Evolutionary conservation across 2,329 filamentous ascomycete genomes (phyloP).

Genomic region (Pyrenochaeta sp.): DNA sequence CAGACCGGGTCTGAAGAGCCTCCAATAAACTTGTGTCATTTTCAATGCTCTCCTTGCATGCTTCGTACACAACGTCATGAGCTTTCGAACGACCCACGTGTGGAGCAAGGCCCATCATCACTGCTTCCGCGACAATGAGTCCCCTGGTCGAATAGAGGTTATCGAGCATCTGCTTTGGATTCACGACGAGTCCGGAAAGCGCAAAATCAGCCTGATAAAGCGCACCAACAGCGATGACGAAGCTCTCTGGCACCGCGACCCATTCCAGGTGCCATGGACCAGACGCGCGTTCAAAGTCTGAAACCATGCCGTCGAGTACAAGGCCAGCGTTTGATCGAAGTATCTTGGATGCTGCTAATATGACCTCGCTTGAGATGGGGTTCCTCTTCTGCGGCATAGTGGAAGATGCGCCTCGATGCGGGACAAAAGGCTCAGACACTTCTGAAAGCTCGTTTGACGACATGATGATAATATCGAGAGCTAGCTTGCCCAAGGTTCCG

Average conservation of each 20-base stretch:
- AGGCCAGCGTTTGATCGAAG: conserved; percentile 62
- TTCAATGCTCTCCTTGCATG: conserved; percentile 61
- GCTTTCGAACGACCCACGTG: conserved; percentile 62
- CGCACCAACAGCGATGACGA: conserved; percentile 62
- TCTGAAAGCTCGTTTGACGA: conserved; percentile 65
- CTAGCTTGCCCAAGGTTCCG: conserved; percentile 64
- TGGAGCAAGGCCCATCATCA: conserved; percentile 68
- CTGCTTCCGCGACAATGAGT: conserved; percentile 65
- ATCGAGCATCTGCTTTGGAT: conserved; percentile 58
- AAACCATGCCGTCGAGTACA: conserved; percentile 65
- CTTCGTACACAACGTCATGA: conserved; percentile 65
- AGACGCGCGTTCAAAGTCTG: conserved; percentile 65
- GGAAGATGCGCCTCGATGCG: conserved; percentile 45
- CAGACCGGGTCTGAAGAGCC: conserved; percentile 50
- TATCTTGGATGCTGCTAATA: conserved; percentile 64
- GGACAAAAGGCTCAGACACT: conserved; percentile 61
- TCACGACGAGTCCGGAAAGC: conserved; percentile 61
- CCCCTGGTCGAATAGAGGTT: conserved; percentile 63
- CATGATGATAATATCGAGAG: conserved; percentile 66
- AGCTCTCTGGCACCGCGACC: conserved; percentile 64
- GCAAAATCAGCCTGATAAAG: conserved; percentile 64
- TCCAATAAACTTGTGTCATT: conserved; percentile 55
- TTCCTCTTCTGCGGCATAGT: conserved; percentile 61
- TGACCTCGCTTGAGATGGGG: conserved; percentile 65
- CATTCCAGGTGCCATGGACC: conserved; percentile 69